phyloP scores from a whole-genome alignment of 108 stramenopile species.

The Discostella pseudostelligera region DNA sequence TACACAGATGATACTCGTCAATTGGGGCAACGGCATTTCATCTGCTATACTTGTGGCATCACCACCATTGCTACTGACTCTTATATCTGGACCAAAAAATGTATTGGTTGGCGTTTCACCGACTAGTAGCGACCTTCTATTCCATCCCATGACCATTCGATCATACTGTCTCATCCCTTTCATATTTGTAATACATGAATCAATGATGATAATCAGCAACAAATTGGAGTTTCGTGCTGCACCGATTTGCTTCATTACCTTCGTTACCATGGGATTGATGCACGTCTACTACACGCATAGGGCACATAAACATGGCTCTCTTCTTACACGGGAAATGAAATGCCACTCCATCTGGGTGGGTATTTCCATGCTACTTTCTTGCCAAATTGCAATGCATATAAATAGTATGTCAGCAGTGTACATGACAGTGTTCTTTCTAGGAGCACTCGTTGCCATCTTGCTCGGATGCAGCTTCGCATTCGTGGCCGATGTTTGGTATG shows the following conservation, averaged over 20 bases:
- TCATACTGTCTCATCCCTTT: conserved; percentile 17
- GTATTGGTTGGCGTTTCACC: too few species aligned
- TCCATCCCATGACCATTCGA: conserved; percentile 2
- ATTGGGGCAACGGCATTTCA: background rate
- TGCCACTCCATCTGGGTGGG: conserved; percentile 25
- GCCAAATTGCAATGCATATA: background rate
- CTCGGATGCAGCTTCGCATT: conserved; percentile 21
- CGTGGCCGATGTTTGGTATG: conserved; percentile 42
- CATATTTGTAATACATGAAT: conserved; percentile 6
- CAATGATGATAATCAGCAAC: background rate
- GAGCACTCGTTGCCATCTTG: conserved; percentile 20
- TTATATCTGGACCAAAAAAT: conserved; percentile 1
- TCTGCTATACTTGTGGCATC: conserved; percentile 12
- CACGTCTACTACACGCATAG: conserved; percentile 22
- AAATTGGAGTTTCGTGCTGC: background rate
- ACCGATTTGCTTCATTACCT: background rate
- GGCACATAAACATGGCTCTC: conserved; percentile 36
- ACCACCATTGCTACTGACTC: conserved; percentile 23
- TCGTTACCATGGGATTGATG: conserved; percentile 25
- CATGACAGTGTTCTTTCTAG: conserved; percentile 19
- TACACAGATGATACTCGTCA: conserved; percentile 9
- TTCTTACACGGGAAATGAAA: conserved; percentile 33
- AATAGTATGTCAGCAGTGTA: background rate
- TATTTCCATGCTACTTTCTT: conserved; percentile 18
- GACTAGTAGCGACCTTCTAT: background rate